phyloP scores from a whole-genome alignment of 331 rosid genomes.

The Ulmus americana region DNA sequence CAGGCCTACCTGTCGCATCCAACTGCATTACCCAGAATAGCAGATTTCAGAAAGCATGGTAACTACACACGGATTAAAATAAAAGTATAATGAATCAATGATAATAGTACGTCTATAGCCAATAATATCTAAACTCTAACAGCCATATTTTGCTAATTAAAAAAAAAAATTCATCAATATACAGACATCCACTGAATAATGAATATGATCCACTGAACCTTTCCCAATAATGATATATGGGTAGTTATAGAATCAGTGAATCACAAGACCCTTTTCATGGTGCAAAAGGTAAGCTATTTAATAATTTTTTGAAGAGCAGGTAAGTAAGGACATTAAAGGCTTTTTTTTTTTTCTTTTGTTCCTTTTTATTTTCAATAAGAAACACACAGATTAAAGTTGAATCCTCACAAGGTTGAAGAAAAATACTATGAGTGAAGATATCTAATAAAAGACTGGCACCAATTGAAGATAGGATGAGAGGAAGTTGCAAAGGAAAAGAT shows the following conservation, averaged over 20 bases:
- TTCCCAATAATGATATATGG: no score
- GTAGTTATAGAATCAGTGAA: no score
- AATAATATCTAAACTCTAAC: neutral
- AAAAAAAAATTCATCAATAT: no score
- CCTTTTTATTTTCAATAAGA: neutral
- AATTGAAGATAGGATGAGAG: conserved; percentile 1
- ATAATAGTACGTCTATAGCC: conserved; percentile 1
- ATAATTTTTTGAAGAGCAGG: no score
- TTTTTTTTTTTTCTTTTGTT: no score
- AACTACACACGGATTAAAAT: neutral
- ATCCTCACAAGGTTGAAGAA: neutral
- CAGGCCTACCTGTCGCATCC: conserved; percentile 84
- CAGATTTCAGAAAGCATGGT: conserved; percentile 17
- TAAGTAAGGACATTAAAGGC: no score
- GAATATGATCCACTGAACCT: no score
- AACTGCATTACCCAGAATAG: conserved; percentile 48
- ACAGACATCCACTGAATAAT: no score
- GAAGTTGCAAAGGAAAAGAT: neutral
- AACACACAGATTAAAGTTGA: neutral
- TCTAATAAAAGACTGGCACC: neutral
- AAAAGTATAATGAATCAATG: neutral
- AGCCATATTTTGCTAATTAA: neutral
- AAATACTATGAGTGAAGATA: conserved; percentile 1
- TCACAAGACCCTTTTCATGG: no score
- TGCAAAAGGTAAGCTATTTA: no score